phyloP scores from a whole-genome alignment of 1,139 yeast species.

The Suhomyces wounanorum region DNA sequence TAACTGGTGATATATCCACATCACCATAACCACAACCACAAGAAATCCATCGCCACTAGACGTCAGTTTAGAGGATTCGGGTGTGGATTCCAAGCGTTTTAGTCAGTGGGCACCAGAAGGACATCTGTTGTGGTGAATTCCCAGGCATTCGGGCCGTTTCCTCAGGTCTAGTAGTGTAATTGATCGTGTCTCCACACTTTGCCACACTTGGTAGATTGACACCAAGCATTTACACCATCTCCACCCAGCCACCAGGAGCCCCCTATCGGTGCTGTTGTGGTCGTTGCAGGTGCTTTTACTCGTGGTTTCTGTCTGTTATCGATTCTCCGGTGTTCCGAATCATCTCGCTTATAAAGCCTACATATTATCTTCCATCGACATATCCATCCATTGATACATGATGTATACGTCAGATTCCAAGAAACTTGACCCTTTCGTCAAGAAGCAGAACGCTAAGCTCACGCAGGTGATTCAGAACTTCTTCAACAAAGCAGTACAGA shows the following conservation, averaged over 20 bases:
- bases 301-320: not conserved
- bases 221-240: not conserved
- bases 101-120: too few species aligned
- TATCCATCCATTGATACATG: not conserved
- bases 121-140: not conserved
- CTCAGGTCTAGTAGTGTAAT: not conserved
- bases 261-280: not conserved
- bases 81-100: not conserved
- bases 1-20: not conserved
- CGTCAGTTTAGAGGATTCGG: not conserved
- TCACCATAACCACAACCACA: not conserved
- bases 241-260: not conserved
- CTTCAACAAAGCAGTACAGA: slow-evolving; percentile 70
- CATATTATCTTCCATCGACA: too few species aligned
- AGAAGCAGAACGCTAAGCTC: slow-evolving; percentile 32
- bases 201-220: not conserved
- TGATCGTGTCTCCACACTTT: slow-evolving; percentile 1
- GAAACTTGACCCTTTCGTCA: slow-evolving; percentile 17
- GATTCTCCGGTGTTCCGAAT: not conserved
- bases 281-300: not conserved
- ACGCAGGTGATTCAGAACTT: slow-evolving; percentile 61
- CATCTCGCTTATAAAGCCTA: not conserved
- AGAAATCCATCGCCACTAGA: not conserved
- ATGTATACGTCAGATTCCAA: slow-evolving; percentile 7
- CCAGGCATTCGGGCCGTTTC: not conserved